Evolutionary conservation across 306 rosid genomes (phyloP).

Genomic region (Dryas drummondii): DNA sequence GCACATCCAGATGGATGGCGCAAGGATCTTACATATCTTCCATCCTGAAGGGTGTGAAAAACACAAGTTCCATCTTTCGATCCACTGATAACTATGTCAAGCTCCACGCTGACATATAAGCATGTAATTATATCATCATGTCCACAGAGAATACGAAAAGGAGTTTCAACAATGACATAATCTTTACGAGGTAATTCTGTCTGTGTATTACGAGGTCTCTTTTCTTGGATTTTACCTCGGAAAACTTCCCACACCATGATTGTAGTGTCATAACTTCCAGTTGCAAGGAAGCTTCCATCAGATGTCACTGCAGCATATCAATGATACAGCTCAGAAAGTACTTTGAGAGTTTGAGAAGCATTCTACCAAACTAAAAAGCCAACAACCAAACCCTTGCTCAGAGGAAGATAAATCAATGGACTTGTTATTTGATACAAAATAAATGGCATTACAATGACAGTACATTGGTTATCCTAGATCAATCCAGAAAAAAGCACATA

Average conservation of each 20-base stretch:
- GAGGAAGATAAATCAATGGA: background rate
- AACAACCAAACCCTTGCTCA: background rate
- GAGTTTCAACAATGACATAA: conserved; percentile 77
- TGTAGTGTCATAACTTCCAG: conserved; percentile 97
- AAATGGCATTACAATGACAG: conserved; percentile 4
- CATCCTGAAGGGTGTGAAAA: conserved; percentile 88
- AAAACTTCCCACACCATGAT: conserved; percentile 96
- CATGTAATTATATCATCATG: conserved; percentile 94
- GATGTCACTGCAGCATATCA: conserved; percentile 79
- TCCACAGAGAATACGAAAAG: conserved; percentile 90
- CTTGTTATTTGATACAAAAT: conserved; percentile 10
- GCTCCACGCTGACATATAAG: conserved; percentile 80
- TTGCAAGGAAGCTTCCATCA: conserved; percentile 94
- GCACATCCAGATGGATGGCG: conserved; percentile 84
- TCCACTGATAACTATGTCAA: conserved; percentile 94
- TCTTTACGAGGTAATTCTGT: conserved; percentile 79
- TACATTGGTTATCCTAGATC: background rate
- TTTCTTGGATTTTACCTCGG: conserved; percentile 70
- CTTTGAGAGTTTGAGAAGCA: conserved; percentile 4
- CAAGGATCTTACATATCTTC: conserved; percentile 89
- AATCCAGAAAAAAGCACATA: background rate
- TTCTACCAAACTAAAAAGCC: background rate
- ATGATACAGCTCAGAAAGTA: background rate
- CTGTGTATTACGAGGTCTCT: conserved; percentile 65
- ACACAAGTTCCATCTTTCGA: conserved; percentile 96